Conservation (phyloP, 345 rosid species). For the Eucalyptus marginata region DNA sequence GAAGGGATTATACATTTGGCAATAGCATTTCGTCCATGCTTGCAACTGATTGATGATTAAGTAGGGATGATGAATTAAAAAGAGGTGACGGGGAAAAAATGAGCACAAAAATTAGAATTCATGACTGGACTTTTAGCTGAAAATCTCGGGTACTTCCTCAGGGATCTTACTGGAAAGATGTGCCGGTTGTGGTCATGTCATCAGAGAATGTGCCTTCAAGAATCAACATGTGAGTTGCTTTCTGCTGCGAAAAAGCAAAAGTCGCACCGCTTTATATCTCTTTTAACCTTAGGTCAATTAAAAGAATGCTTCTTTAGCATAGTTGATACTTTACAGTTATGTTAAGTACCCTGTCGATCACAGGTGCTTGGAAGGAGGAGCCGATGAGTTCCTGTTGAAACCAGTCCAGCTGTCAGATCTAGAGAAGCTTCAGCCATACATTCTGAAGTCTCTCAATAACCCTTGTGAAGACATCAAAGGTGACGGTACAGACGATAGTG, state of each 20-base stretch:
- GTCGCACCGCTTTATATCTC: background rate
- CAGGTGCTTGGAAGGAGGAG: conserved; percentile 59
- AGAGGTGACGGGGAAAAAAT: background rate
- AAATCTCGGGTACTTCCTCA: background rate
- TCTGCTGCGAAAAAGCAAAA: background rate
- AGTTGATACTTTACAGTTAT: background rate
- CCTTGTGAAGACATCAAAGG: background rate
- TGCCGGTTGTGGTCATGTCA: conserved; percentile 85
- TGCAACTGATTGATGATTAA: background rate
- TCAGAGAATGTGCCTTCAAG: conserved; percentile 82
- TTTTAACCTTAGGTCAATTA: background rate
- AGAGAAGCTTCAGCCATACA: conserved; percentile 29
- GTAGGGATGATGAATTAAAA: background rate
- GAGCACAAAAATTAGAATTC: background rate
- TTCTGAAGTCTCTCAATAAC: conserved; percentile 15
- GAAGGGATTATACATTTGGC: background rate
- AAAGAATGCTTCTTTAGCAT: background rate
- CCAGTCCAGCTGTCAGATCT: conserved; percentile 40
- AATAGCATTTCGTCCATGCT: background rate
- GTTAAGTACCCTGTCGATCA: background rate
- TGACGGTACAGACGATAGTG: background rate
- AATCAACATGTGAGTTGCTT: conserved; percentile 27
- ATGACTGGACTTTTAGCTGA: background rate
- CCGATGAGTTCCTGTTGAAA: conserved; percentile 45
- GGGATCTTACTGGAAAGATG: conserved; percentile 28